Conservation (phyloP, 106 monocot genomes). For the Allium cepa region DNA sequence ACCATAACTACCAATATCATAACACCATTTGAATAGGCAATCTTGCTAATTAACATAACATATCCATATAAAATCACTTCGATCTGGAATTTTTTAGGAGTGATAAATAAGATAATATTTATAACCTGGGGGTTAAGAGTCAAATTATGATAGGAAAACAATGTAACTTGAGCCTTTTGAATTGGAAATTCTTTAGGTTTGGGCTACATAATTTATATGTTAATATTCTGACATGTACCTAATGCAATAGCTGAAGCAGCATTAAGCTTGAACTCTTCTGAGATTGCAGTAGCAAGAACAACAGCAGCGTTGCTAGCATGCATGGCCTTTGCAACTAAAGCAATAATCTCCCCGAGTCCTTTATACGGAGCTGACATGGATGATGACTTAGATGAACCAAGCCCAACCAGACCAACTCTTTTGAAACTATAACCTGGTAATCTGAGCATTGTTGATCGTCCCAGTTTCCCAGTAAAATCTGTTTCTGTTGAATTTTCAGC, state of each 20-base stretch:
- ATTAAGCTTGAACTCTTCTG: slow-evolving; percentile 37
- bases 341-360: slow-evolving; percentile 67
- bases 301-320: slow-evolving; percentile 69
- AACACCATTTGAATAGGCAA: too few species aligned
- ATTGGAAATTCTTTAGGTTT: too few species aligned
- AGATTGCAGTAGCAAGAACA: slow-evolving; percentile 45
- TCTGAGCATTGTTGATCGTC: slow-evolving; percentile 73
- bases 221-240: too few species aligned
- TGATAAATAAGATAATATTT: too few species aligned
- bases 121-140: too few species aligned
- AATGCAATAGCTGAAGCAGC: slow-evolving; percentile 70
- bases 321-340: slow-evolving; percentile 51
- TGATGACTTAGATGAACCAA: slow-evolving; percentile 24
- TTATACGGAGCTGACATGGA: slow-evolving; percentile 24
- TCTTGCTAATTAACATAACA: too few species aligned
- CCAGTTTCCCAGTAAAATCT: slow-evolving; percentile 83
- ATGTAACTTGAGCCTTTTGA: too few species aligned
- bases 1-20: too few species aligned
- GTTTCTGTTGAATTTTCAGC: slow-evolving; percentile 66
- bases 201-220: too few species aligned
- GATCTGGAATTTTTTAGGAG: too few species aligned
- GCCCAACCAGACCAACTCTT: slow-evolving; percentile 61
- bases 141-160: too few species aligned
- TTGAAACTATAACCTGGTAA: slow-evolving; percentile 68
- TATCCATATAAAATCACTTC: too few species aligned